Evolutionary conservation across 169 alveolate species (phyloP), one percentile per base, ranked within the genome.

Genomic region (Cryptosporidium muris): DNA sequence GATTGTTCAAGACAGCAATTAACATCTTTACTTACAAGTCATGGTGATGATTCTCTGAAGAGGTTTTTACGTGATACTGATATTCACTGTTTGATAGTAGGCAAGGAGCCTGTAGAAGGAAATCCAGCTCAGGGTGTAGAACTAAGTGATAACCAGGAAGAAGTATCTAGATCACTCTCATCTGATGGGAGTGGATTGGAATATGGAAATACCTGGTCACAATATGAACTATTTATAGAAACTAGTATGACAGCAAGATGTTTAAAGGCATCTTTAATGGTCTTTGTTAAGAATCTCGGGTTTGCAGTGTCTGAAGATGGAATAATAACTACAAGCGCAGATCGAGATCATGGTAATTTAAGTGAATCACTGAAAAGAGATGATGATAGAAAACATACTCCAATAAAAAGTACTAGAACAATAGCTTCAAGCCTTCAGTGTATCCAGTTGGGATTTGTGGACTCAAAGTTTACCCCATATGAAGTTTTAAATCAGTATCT

Each of bases 1-100:
- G 94, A 89, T 51, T 92, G 95, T 80, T 88, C 94, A 52, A 66
- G 95, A 64, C 92, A 89, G 88, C 90, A 90, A 67, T 80, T 92
- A 52, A 92, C 90, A 81, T 65, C 91, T 54, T 82, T 92, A 51
- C 88, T 92, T 48, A 89, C 93, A 11, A 90, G 91, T 51, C 81
- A 74, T 62, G 92, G 88, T 49, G 92, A 92, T 56, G 91, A 89
- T 12, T 90, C 88, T 58, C 80, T 92, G 66, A 80, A 82, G 66
- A 81, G 85, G 12, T 92, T 91, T 74, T 38, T 92, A n/a, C 65
- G 81, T 14, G 95, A 92, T 52, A 81, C 89, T 51, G 92, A 91
- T 74, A 82, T 89, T 48, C 91, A 89, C 52, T 80, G 88, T 11
- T 82, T 92, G 60, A 92, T 92, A 7, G 90, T 92, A 5, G 95